Base-by-base conservation (phyloP, 2,329 filamentous ascomycete species). In the Ceratocystiopsis sp. region DNA sequence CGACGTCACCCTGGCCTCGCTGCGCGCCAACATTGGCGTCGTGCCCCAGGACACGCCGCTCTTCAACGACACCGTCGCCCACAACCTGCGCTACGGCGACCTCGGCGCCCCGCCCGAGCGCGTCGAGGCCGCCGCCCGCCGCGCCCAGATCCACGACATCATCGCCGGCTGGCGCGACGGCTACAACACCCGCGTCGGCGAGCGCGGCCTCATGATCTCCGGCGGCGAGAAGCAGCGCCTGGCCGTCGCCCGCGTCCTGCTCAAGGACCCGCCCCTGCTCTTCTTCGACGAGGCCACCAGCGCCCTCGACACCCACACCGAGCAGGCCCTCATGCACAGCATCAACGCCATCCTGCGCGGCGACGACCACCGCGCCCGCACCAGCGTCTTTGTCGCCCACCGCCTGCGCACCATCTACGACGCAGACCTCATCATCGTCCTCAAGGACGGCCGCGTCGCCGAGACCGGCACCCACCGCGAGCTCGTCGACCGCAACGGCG, bases 11-110 rank as follows among this genome's bases (percentile, higher is more conserved):
- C 61, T 96, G 2, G 84, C 93, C 42, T 93, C 83, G 34, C 66
- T 98, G 25, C 78, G 91, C 8, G 75, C 75, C 50, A 73, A 82
- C 3, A 96, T 98, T 49, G 91, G 91, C 18, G 89, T 98, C 15
- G 91, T 98, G 1, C 91, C 91, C 0, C 93, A 98, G 58, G 91
- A 98, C 53, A 96, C 91, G 0, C 87, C 91, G 0, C 69, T 98
- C 1, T 98, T 98, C 68, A 98, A 98, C 59, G 86, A 94, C 55
- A 91, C 86, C 0, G 89, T 98, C 46, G 81, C 83, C 56, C 85
- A 95, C 59, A 98, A 98, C 58, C 94, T 98, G 54, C 80, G 78
- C 49, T 98, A 98, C 58, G 91, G 91, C 41, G 75, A 82, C 51
- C 73, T 96, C 49, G 18, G 35, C 15, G 87, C 89, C 0, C 70